Percentiles rank a stretch among this genome's conserved stretches.
These are phyloP conservation scores for Metarhizium anisopliae DNA, from an alignment of 2,329 filamentous ascomycete genomes.

Conservation along the genomic window DNA sequence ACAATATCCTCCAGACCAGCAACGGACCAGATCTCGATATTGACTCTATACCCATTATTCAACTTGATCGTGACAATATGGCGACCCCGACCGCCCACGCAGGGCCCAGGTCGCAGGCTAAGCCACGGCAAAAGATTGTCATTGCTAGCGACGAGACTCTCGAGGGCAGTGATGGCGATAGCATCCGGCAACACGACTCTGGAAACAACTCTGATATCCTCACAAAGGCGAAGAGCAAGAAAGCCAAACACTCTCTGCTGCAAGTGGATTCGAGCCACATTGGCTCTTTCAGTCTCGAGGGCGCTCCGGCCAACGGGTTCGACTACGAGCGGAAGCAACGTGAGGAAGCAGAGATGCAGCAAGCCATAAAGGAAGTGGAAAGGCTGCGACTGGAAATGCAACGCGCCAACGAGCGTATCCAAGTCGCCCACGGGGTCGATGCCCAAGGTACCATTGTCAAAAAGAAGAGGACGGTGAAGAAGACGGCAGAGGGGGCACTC, in stretches of 20 bases:
- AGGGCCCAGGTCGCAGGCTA: constrained; percentile 26
- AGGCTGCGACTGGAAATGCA: constrained; percentile 82
- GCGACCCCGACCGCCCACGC: constrained; percentile 18
- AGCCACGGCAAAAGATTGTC: constrained; percentile 51
- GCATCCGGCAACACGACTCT: constrained; percentile 40
- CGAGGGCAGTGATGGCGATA: constrained; percentile 40
- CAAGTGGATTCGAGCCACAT: constrained; percentile 84
- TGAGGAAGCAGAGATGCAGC: constrained; percentile 82
- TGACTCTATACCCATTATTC: constrained; percentile 92
- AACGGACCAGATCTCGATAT: constrained; percentile 79
- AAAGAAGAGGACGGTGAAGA: constrained; percentile 45
- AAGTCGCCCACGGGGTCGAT: constrained; percentile 59
- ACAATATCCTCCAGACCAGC: constrained; percentile 62
- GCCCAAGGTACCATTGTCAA: constrained; percentile 59
- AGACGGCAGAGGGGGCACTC: constrained; percentile 13
- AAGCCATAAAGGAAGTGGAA: constrained; percentile 84
- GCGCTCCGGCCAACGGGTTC: constrained; percentile 26
- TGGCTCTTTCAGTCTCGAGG: constrained; percentile 59
- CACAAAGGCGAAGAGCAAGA: constrained; percentile 38
- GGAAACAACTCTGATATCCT: constrained; percentile 41
- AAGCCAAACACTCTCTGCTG: constrained; percentile 56
- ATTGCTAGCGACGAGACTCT: constrained; percentile 69
- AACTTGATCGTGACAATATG: constrained; percentile 65
- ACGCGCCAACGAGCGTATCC: constrained; percentile 64
- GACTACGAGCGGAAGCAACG: constrained; percentile 59